A percentile compares a stretch with the other conserved stretches of the same genome.
Conservation (phyloP, 257 asterid species). For the Solanum corneliomulleri region DNA sequence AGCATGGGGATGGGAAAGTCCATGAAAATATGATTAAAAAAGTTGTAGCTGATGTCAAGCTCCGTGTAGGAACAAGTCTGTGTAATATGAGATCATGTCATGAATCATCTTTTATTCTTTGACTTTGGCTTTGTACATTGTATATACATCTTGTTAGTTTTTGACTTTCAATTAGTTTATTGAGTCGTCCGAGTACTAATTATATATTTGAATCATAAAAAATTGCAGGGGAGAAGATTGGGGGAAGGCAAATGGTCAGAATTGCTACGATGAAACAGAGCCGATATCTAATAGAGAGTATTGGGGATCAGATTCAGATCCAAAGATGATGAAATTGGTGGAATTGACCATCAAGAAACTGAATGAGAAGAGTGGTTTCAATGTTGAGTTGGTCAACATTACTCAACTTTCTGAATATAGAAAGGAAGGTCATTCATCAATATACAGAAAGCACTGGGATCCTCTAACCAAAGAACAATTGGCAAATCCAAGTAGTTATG, state of each 20-base stretch:
- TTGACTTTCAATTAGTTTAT: background rate
- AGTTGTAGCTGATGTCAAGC: background rate
- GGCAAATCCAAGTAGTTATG: slow-evolving; percentile 20
- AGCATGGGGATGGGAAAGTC: background rate
- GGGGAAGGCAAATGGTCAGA: slow-evolving; percentile 20
- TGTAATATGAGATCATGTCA: background rate
- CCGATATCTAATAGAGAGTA: slow-evolving; percentile 22
- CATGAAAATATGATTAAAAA: background rate
- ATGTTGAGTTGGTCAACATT: slow-evolving; percentile 38
- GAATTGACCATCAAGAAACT: slow-evolving; percentile 24
- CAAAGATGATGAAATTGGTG: slow-evolving; percentile 27
- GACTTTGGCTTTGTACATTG: background rate
- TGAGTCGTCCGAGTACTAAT: background rate
- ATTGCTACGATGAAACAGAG: slow-evolving; percentile 32
- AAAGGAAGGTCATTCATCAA: slow-evolving; percentile 54
- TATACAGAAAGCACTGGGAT: slow-evolving; percentile 18
- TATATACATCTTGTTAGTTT: background rate
- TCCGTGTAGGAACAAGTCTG: background rate
- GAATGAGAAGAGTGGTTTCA: slow-evolving; percentile 20
- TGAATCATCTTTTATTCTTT: background rate
- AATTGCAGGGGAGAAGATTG: slow-evolving; percentile 25
- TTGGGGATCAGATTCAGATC: slow-evolving; percentile 26
- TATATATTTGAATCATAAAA: background rate
- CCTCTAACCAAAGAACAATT: slow-evolving; percentile 23
- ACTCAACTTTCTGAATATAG: slow-evolving; percentile 56